phyloP scores from a whole-genome alignment of 805 yeast species.

The Hyphopichia homilentoma region DNA sequence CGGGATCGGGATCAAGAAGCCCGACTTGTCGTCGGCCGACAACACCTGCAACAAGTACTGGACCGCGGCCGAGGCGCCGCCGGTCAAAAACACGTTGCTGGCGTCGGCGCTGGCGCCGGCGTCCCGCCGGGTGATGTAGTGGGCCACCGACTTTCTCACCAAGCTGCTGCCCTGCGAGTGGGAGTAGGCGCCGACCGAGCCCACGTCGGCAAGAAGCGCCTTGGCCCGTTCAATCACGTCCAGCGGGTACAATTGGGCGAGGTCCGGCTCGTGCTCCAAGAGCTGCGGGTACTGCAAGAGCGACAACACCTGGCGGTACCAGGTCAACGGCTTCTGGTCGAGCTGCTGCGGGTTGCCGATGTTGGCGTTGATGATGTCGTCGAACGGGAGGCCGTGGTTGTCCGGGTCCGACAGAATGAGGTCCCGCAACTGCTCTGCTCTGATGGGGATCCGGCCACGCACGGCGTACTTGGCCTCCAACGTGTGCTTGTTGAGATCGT shows the following conservation, averaged over 20 bases:
- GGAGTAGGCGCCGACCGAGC: constrained; percentile 94
- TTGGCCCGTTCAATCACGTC: constrained; percentile 78
- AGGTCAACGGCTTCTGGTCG: constrained; percentile 92
- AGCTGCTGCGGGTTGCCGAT: constrained; percentile 98
- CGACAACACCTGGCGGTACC: constrained; percentile 87
- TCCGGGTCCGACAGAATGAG: constrained; percentile 45
- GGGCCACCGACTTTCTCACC: constrained; percentile 75
- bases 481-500: constrained; percentile 68
- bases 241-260: constrained; percentile 39
- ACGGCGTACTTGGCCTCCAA: constrained; percentile 93
- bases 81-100: constrained; percentile 75
- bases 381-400: constrained; percentile 69
- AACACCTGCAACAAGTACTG: constrained; percentile 68
- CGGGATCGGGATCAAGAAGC: constrained; percentile 91
- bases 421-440: constrained; percentile 78
- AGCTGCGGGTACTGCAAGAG: constrained; percentile 81
- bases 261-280: no score
- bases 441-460: constrained; percentile 88
- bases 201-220: constrained; percentile 54
- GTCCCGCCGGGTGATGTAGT: constrained; percentile 77
- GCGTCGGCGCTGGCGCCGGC: constrained; percentile 62
- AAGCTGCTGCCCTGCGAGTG: constrained; percentile 81
- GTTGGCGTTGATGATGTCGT: constrained; percentile 79
- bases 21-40: constrained; percentile 63
- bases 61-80: constrained; percentile 97